phyloP scores from a whole-genome alignment of 2,329 filamentous ascomycete species.

The Aspergillus pseudoviridinutans region DNA sequence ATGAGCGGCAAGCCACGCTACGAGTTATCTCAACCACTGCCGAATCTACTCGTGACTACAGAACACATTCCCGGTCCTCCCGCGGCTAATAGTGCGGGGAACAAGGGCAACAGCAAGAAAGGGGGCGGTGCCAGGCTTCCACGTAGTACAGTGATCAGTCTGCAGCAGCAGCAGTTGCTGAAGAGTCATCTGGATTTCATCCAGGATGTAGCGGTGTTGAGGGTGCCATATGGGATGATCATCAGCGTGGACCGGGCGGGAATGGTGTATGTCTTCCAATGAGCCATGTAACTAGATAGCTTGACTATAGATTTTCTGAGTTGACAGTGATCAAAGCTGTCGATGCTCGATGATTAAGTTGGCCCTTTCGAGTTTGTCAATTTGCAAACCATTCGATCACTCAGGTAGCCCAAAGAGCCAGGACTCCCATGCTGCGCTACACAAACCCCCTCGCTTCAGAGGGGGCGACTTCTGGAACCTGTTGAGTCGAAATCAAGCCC shows the following conservation, averaged over 20 bases:
- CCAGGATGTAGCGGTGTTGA: slow-evolving; percentile 80
- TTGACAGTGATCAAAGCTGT: neutral
- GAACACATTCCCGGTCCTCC: slow-evolving; percentile 54
- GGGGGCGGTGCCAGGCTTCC: slow-evolving; percentile 50
- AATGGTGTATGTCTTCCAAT: slow-evolving; percentile 76
- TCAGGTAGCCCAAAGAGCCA: neutral
- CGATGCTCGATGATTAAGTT: neutral
- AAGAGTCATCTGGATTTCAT: slow-evolving; percentile 85
- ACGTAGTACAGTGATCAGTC: slow-evolving; percentile 77
- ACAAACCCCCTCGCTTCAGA: neutral
- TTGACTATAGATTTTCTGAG: neutral
- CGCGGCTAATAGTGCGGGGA: slow-evolving; percentile 12
- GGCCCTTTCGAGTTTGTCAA: too few relatives aligned
- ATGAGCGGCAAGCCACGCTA: slow-evolving; percentile 62
- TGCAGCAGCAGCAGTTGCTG: slow-evolving; percentile 81
- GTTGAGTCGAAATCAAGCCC: neutral
- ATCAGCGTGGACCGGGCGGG: slow-evolving; percentile 86
- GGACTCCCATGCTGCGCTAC: too few relatives aligned
- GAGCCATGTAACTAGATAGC: neutral
- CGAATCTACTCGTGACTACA: slow-evolving; percentile 61
- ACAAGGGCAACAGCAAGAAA: slow-evolving; percentile 29
- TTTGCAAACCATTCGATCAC: too few relatives aligned
- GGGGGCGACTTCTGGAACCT: neutral
- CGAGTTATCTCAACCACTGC: slow-evolving; percentile 58
- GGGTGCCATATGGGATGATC: slow-evolving; percentile 88